Percentiles rank a stretch among this genome's conserved stretches.
Conservation (phyloP, 2,329 filamentous ascomycete species). For the Furcasterigmium sp. region DNA sequence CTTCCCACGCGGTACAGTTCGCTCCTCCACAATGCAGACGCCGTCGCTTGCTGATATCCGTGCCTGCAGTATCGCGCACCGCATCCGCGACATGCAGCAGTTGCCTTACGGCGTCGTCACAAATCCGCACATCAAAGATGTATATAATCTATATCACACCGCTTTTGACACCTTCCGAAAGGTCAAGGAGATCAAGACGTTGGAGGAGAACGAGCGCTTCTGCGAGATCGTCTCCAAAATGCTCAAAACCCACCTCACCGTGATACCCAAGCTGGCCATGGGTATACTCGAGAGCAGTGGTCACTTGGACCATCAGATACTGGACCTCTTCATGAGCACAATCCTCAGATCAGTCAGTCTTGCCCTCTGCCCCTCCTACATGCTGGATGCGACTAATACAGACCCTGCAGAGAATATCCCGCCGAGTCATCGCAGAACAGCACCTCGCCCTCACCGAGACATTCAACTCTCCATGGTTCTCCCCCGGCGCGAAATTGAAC, state of each 20-base stretch:
- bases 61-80: constrained; percentile 70
- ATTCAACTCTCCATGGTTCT: constrained; percentile 86
- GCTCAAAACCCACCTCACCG: constrained; percentile 80
- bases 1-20: constrained; percentile 72
- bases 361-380: neutral
- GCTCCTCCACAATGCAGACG: neutral
- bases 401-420: constrained; percentile 72
- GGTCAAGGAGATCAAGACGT: constrained; percentile 73
- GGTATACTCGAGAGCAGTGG: constrained; percentile 87
- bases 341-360: constrained; percentile 76
- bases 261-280: constrained; percentile 92
- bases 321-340: constrained; percentile 94
- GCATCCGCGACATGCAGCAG: constrained; percentile 94
- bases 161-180: constrained; percentile 91
- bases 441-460: constrained; percentile 93
- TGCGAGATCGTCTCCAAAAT: constrained; percentile 77
- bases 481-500: constrained; percentile 68
- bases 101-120: constrained; percentile 92
- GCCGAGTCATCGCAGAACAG: constrained; percentile 94
- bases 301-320: constrained; percentile 71
- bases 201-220: constrained; percentile 85
- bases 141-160: constrained; percentile 94
- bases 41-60: no score
- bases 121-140: constrained; percentile 89
- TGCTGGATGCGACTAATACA: neutral